These are phyloP conservation scores for Trichoderma atrobrunneum DNA, from an alignment of 2,329 filamentous ascomycete genomes.

Conservation along the genomic window DNA sequence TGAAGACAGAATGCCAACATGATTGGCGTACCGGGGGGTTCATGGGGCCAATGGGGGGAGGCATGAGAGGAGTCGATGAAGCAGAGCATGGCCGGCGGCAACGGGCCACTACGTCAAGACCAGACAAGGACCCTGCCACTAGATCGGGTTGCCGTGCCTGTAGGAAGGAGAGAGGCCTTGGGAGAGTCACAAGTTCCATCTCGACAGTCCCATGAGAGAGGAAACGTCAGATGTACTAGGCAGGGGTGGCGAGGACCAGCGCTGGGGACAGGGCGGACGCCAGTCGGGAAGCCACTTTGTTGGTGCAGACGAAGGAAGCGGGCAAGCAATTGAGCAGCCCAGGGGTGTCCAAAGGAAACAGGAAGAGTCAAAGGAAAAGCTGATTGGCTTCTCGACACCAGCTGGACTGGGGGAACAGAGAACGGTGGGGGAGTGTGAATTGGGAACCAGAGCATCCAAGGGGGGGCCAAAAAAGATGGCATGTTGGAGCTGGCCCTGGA, in stretches of 20 bases:
- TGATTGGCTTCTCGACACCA: slow-evolving; percentile 18
- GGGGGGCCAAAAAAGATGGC: not conserved
- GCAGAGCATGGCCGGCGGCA: slow-evolving; percentile 33
- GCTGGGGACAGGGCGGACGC: slow-evolving; percentile 29
- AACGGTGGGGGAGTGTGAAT: slow-evolving; percentile 24
- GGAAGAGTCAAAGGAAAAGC: slow-evolving; percentile 23
- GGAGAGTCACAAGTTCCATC: slow-evolving; percentile 18
- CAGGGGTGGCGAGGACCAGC: slow-evolving; percentile 24
- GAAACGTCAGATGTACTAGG: slow-evolving; percentile 29
- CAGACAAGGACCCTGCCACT: slow-evolving; percentile 25
- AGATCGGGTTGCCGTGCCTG: slow-evolving; percentile 21
- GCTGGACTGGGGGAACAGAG: slow-evolving; percentile 21
- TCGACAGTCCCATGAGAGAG: slow-evolving; percentile 22
- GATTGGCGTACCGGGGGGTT: slow-evolving; percentile 35
- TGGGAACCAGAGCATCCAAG: slow-evolving; percentile 18
- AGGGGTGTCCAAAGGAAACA: slow-evolving; percentile 26
- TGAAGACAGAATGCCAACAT: slow-evolving; percentile 29
- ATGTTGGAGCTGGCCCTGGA: not conserved
- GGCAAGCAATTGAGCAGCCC: slow-evolving; percentile 17
- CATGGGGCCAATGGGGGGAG: slow-evolving; percentile 33
- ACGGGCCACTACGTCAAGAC: slow-evolving; percentile 29
- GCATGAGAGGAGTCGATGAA: slow-evolving; percentile 35
- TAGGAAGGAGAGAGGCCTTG: slow-evolving; percentile 7
- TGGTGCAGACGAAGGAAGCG: slow-evolving; percentile 14
- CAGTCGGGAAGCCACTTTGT: slow-evolving; percentile 30